Evolutionary conservation across 106 monocot genomes (phyloP), one percentile per base, ranked within the genome.

Genomic region (Phalaenopsis equestris): DNA sequence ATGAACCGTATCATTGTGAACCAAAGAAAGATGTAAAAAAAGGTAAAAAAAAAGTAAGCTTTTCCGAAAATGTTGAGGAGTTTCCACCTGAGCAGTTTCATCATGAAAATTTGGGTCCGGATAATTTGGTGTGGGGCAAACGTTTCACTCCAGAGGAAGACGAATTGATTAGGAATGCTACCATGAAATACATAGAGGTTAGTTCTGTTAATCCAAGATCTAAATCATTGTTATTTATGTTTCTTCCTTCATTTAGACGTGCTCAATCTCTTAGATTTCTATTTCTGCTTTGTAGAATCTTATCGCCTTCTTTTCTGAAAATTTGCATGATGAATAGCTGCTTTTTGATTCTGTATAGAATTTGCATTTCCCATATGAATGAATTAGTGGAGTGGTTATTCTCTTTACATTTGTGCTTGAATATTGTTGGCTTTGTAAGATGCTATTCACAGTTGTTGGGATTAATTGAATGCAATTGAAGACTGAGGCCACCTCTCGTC

Each of bases 81-180:
- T 86, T 89, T 77, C 57, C 56, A 57, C 10, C 15, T 24, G 47
- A n/a, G 56, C 78, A 21, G 1, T 39, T 49, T 5, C 56, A 2
- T 57, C 5, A 41, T 56, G 23, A 78, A 56, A 70, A 56, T 6
- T 55, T 55, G 39, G 56, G 55, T 30, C 42, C 56, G 17, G 23
- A 70, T n/a, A 56, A 56, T 86, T 37, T 83, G 38, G 75, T 88
- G 18, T 75, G 42, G 39, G 88, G 90, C 14, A 86, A 84, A 75
- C 55, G 90, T 3, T 91, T 85, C 67, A 79, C 91, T 43, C 4
- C 6, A 49, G 87, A 89, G 74, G 91, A 92, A 83, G 87, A 92
- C 82, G 73, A 78, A 17, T 68, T 77, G 55, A 67, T 87, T 42
- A 80, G 74, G 39, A 73, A 83, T 55, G 83, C 89, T 61, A 81